These are phyloP conservation scores for Arxiozyma bovina DNA, from an alignment of 1,139 yeast species.

Conservation along the genomic window DNA sequence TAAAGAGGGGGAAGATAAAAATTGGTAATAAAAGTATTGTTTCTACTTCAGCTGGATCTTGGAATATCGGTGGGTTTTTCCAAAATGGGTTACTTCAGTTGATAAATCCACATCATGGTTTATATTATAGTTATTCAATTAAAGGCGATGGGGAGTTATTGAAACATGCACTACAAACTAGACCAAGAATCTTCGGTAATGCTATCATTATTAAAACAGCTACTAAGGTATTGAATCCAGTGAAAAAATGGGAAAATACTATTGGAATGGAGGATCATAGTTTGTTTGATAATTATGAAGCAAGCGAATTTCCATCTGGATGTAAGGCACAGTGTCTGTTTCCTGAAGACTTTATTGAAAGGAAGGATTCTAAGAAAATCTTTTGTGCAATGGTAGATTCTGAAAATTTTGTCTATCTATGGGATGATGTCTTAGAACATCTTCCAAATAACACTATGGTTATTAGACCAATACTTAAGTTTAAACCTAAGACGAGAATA, in stretches of 20 bases:
- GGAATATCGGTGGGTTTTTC: not conserved
- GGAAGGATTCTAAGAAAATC: not conserved
- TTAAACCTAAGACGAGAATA: not conserved
- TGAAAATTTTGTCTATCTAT: not conserved
- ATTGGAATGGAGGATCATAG: not conserved
- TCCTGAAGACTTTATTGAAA: not conserved
- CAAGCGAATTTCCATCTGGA: not conserved
- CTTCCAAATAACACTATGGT: not conserved
- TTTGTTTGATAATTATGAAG: not conserved
- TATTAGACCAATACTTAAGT: not conserved
- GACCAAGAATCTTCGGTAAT: not conserved
- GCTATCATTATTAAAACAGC: not conserved
- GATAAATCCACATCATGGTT: slow-evolving; percentile 1
- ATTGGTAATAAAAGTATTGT: not conserved
- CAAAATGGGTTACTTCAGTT: not conserved
- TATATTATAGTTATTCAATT: not conserved
- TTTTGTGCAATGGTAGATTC: slow-evolving; percentile 1
- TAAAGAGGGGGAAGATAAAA: not conserved
- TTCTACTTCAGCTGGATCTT: not conserved
- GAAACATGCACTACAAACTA: not conserved
- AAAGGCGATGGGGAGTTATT: not conserved
- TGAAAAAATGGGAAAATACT: not conserved
- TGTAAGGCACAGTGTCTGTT: not conserved
- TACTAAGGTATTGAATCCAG: not conserved
- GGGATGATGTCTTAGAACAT: not conserved